Percentiles rank a stretch among this genome's conserved stretches.
Evolutionary conservation across 371 early-diverging fungal genomes (phyloP).

Genomic region (Gilbertella persicaria): DNA sequence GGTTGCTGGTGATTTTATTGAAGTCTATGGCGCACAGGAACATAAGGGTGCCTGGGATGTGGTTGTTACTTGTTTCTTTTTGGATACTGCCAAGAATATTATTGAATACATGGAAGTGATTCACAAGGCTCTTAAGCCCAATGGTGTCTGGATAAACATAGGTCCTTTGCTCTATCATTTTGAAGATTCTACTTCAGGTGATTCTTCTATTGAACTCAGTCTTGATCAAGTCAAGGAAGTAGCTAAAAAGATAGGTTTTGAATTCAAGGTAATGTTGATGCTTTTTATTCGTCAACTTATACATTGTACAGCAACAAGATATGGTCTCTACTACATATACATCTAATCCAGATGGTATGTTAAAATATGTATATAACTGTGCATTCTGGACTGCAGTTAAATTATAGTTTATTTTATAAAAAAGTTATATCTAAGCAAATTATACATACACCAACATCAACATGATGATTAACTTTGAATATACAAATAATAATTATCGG

Average conservation of each 20-base stretch:
- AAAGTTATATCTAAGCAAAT: too few species aligned
- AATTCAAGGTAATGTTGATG: conserved; percentile 51
- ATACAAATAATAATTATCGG: too few species aligned
- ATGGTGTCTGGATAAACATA: conserved; percentile 94
- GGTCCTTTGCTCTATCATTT: conserved; percentile 95
- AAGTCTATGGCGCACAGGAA: conserved; percentile 69
- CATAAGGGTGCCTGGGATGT: conserved; percentile 81
- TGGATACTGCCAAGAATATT: conserved; percentile 94
- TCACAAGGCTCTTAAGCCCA: conserved; percentile 69
- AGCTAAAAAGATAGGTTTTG: conserved; percentile 72
- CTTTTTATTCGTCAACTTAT: background rate
- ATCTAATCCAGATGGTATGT: conserved; percentile 76
- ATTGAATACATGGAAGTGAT: conserved; percentile 86
- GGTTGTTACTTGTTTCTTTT: conserved; percentile 93
- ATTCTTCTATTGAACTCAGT: conserved; percentile 84
- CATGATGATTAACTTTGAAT: too few species aligned
- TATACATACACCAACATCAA: too few species aligned
- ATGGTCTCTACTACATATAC: conserved; percentile 29
- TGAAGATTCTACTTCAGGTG: conserved; percentile 74
- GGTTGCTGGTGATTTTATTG: conserved; percentile 95
- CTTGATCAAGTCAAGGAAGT: conserved; percentile 80
- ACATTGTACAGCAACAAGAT: conserved; percentile 51
- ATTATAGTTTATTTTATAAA: conserved; percentile 7
- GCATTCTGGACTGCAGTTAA: conserved; percentile 63
- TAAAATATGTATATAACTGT: conserved; percentile 79